A percentile compares a stretch with the other conserved stretches of the same genome.
Conservation (phyloP, 768 basidiomycete genomes). For the Phlebiopsis flavidoalba region DNA sequence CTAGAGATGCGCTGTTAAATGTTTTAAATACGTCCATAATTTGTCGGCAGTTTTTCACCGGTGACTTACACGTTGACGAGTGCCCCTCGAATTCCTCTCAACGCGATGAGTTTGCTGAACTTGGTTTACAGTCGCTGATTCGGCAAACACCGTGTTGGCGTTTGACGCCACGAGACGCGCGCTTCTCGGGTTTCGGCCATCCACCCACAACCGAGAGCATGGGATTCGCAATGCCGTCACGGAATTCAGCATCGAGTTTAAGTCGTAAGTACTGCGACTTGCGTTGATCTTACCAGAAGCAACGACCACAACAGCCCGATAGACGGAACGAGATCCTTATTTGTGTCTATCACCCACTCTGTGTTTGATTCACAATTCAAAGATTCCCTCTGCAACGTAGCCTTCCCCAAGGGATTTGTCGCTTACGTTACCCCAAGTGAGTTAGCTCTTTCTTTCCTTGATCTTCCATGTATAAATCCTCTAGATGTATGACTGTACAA, state of each 20-base stretch:
- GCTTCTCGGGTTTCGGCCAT: background rate
- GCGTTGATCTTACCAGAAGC: too few species aligned
- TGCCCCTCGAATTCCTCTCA: background rate
- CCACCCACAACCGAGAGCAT: background rate
- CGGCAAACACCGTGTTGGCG: background rate
- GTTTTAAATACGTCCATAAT: background rate
- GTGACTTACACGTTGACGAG: background rate
- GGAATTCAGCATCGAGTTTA: background rate
- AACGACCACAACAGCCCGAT: background rate
- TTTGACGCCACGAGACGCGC: background rate
- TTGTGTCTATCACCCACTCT: background rate
- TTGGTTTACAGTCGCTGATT: background rate
- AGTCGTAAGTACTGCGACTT: too few species aligned
- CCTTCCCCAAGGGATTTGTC: too few species aligned
- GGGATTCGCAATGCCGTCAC: background rate
- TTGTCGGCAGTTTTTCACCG: too few species aligned
- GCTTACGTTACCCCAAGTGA: too few species aligned
- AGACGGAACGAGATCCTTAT: background rate
- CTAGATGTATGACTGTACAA: slow-evolving; percentile 38
- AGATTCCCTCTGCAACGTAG: too few species aligned
- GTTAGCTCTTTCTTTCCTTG: too few species aligned
- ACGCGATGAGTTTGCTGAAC: background rate
- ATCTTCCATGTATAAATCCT: background rate
- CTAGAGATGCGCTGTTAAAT: background rate
- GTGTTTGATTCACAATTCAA: too few species aligned